Evolutionary conservation across 768 basidiomycete genomes (phyloP), one percentile per base, ranked within the genome.

Genomic region (Macrolepiota dolichaula): DNA sequence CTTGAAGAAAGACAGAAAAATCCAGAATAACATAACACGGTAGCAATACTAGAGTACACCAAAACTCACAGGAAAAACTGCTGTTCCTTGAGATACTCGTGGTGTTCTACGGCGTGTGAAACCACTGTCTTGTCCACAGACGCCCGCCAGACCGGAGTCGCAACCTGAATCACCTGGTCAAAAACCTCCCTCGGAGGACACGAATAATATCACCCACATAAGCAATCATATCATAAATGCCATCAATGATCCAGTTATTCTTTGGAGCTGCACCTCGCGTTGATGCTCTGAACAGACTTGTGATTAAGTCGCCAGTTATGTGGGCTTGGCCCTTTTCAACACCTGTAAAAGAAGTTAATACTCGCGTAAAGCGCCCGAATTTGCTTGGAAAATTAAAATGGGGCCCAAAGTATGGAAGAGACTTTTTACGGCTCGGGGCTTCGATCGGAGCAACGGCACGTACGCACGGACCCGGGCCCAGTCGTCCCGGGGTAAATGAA

Each of bases 241-340:
- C 74, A 56, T 95, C 94, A 47, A 85, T 47, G n/a, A 91, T 64
- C 59, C 77, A 69, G 68, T 83, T 87, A 63, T 85, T 84, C 11
- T 80, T 74, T 1, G 88, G 88, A 0, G 85, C 76, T 29, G 82
- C 74, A 0, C 89, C 92, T 19, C 86, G 79, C 0, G 88, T 86
- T 6, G 82, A 85, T 5, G 86, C 80, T 22, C 89, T 79, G 71
- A 96, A 89, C 19, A 94, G 63, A 54, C 79, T 73, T 2, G 86
- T 85, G 36, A 88, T 81, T 29, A 92, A 72, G 66, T 94, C 88
- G 24, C 81, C 84, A 0, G 89, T 85, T 60, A 94, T 93, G 62
- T 95, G 90, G 57, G 82, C 85, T 4, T 91, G 74, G 25, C 87
- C 88, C 22, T 77, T 81, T 65, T 85, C 78, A 11, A 96, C 80